Evolutionary conservation across 2,329 filamentous ascomycete genomes (phyloP).

Genomic region (Cordyceps javanica): DNA sequence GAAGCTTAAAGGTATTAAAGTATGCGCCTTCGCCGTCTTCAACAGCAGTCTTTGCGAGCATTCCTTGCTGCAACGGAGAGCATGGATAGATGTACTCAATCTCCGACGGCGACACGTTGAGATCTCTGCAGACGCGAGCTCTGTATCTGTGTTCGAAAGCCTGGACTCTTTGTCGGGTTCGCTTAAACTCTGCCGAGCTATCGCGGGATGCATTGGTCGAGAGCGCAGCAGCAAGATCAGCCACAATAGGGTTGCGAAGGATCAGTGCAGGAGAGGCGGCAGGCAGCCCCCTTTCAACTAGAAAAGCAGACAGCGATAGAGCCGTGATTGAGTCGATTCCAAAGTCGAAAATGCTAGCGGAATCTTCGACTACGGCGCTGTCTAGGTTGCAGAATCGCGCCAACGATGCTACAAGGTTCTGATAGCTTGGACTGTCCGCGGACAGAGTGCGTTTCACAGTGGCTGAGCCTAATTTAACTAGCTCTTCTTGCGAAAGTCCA

Average conservation of each 20-base stretch:
- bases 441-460: conserved; percentile 10
- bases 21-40: conserved; percentile 55
- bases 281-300: conserved; percentile 58
- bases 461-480: conserved; percentile 49
- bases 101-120: conserved; percentile 44
- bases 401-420: conserved; percentile 47
- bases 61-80: conserved; percentile 79
- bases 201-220: conserved; percentile 6
- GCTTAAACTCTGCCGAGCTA: conserved; percentile 28
- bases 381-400: conserved; percentile 44
- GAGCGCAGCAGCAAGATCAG: conserved; percentile 38
- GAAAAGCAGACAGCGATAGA: conserved; percentile 57
- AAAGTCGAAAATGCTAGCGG: conserved; percentile 73
- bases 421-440: conserved; percentile 29
- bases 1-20: conserved; percentile 68
- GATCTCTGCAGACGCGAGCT: conserved; percentile 41
- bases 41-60: conserved; percentile 64
- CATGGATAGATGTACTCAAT: conserved; percentile 76
- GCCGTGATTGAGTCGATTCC: conserved; percentile 86
- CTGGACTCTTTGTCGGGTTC: conserved; percentile 53
- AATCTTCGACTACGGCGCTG: conserved; percentile 37
- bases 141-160: conserved; percentile 59
- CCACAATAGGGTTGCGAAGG: conserved; percentile 53
- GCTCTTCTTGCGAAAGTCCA: conserved; percentile 49
- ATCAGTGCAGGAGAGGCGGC: conserved; percentile 59